phyloP scores from a whole-genome alignment of 2,329 filamentous ascomycete genomes.

The Nigrograna mackinnonii region DNA sequence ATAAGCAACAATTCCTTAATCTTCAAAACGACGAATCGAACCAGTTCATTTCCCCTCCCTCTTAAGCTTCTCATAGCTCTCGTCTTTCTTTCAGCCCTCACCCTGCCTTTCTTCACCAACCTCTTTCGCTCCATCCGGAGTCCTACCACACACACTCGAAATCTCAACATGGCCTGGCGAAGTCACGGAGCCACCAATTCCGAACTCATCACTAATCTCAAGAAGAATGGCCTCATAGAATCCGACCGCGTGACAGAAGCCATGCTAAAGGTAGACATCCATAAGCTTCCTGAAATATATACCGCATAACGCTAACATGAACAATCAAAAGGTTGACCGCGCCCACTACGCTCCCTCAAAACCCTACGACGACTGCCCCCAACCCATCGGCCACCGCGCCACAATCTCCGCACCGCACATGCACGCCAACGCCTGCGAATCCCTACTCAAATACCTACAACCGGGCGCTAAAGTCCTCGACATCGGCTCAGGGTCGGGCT shows the following conservation, averaged over 20 bases:
- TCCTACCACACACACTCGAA: constrained; percentile 5
- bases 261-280: constrained; percentile 67
- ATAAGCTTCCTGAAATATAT: no score
- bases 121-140: constrained; percentile 21
- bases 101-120: constrained; percentile 21
- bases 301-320: no score
- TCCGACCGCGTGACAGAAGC: constrained; percentile 73
- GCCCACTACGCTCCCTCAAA: constrained; percentile 74
- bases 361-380: constrained; percentile 76
- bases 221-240: constrained; percentile 72
- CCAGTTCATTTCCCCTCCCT: constrained; percentile 1
- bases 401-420: constrained; percentile 77
- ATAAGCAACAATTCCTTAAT: no score
- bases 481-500: constrained; percentile 60
- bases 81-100: constrained; percentile 14
- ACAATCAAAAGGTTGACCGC: constrained; percentile 76
- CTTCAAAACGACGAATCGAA: not conserved
- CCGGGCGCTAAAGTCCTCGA: constrained; percentile 55
- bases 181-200: constrained; percentile 76
- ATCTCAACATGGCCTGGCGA: constrained; percentile 80
- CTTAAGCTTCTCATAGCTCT: constrained; percentile 3
- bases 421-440: constrained; percentile 69
- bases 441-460: constrained; percentile 61
- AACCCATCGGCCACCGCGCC: constrained; percentile 67
- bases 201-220: constrained; percentile 79